phyloP scores from a whole-genome alignment of 75 land plant species.

The Isoetes taiwanensis region DNA sequence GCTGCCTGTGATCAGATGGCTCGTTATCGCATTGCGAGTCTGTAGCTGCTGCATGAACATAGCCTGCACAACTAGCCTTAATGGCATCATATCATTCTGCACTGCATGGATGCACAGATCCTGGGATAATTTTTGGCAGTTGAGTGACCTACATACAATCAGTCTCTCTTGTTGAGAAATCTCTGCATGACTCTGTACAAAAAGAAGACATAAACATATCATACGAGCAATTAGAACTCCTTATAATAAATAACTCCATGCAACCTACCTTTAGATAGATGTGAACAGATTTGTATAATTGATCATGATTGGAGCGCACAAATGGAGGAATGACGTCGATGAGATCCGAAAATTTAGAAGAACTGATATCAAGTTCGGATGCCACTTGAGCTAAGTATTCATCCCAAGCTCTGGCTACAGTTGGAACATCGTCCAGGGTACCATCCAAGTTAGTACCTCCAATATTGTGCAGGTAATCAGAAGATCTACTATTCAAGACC shows the following conservation, averaged over 20 bases:
- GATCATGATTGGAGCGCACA: not conserved
- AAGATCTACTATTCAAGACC: too few relatives aligned
- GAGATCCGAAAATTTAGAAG: not conserved
- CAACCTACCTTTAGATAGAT: not conserved
- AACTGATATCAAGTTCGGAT: not conserved
- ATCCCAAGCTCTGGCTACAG: not conserved
- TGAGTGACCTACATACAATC: not conserved
- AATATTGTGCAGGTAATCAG: too few relatives aligned
- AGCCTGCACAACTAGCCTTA: not conserved
- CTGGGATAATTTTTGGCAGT: conserved; percentile 1
- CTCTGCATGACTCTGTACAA: not conserved
- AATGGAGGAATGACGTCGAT: not conserved
- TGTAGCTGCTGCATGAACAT: conserved; percentile 6
- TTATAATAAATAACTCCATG: not conserved
- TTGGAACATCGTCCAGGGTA: too few relatives aligned
- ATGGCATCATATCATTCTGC: conserved; percentile 3
- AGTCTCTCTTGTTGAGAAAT: not conserved
- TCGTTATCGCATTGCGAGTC: conserved; percentile 21
- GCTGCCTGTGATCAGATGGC: too few relatives aligned
- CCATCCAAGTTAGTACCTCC: too few relatives aligned
- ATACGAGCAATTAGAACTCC: too few relatives aligned
- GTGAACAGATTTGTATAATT: not conserved
- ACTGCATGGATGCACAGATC: not conserved
- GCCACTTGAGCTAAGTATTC: not conserved
- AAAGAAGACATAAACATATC: not conserved